phyloP scores from a whole-genome alignment of 345 rosid species.

The Murraya koenigii region DNA sequence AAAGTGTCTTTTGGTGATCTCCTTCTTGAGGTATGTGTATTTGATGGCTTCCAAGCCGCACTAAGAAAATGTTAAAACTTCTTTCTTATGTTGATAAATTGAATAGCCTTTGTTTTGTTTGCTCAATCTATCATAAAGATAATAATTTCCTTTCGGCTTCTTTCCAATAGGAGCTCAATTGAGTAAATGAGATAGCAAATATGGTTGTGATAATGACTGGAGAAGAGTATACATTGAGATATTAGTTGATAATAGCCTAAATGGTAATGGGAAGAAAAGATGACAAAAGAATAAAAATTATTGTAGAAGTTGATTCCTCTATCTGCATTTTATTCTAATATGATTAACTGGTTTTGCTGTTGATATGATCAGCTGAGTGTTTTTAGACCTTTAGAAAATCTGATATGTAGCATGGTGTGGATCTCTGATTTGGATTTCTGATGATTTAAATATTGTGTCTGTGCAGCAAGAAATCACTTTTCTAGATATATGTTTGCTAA shows the following conservation, averaged over 20 bases:
- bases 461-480: not conserved
- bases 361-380: not conserved
- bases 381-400: not conserved
- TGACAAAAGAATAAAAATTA: not conserved
- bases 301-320: not conserved
- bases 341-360: not conserved
- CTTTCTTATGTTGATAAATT: not conserved
- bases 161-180: not conserved
- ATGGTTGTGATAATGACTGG: not conserved
- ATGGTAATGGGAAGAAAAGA: no score
- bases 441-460: not conserved
- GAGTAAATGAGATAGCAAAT: not conserved
- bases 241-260: not conserved
- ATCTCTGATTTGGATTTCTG: conserved; percentile 6
- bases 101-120: not conserved
- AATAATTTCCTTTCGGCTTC: not conserved
- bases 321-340: not conserved
- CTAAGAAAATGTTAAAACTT: not conserved
- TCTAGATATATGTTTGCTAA: not conserved
- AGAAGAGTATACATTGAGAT: not conserved
- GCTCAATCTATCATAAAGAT: not conserved
- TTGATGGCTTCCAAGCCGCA: not conserved
- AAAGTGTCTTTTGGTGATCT: conserved; percentile 62
- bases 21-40: conserved; percentile 57
- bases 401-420: not conserved